phyloP scores from a whole-genome alignment of 2,329 filamentous ascomycete genomes.

The Colletotrichum acutatum region DNA sequence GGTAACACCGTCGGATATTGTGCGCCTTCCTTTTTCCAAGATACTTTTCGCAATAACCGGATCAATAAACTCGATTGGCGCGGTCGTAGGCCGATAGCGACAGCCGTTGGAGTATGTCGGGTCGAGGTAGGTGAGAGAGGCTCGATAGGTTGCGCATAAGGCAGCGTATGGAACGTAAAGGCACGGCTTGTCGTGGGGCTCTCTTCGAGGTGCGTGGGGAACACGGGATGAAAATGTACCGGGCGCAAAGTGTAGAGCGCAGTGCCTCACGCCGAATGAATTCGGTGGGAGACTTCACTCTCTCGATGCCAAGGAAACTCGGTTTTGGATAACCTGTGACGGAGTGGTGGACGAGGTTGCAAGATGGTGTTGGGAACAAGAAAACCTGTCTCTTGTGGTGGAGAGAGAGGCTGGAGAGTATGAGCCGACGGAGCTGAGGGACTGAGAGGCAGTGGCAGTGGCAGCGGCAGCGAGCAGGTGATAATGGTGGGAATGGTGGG shows the following conservation, averaged over 20 bases:
- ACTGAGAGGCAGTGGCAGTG: conserved; percentile 9
- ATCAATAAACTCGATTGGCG: not conserved
- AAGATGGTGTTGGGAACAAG: conserved; percentile 16
- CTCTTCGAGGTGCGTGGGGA: conserved; percentile 18
- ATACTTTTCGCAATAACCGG: not conserved
- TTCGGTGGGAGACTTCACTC: not conserved
- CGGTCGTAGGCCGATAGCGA: conserved; percentile 6
- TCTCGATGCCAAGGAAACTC: not conserved
- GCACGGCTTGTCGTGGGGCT: conserved; percentile 18
- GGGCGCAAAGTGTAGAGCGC: conserved; percentile 3
- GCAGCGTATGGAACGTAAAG: not conserved
- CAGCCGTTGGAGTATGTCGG: not conserved
- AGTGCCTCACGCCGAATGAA: conserved; percentile 14
- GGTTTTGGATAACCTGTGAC: not conserved
- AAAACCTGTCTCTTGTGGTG: conserved; percentile 33
- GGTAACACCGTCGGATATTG: not conserved
- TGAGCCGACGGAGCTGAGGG: conserved; percentile 1
- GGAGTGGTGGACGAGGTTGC: conserved; percentile 1
- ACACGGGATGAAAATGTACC: not conserved
- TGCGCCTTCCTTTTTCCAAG: not conserved
- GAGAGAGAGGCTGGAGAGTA: conserved; percentile 29
- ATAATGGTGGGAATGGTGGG: conserved; percentile 27
- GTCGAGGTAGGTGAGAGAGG: not conserved
- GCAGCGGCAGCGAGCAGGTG: not conserved
- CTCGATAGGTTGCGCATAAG: conserved; percentile 9